A percentile compares a stretch with the other conserved stretches of the same genome.
Conservation (phyloP, 1,139 yeast species). For the Magnusiomyces paraingens region DNA sequence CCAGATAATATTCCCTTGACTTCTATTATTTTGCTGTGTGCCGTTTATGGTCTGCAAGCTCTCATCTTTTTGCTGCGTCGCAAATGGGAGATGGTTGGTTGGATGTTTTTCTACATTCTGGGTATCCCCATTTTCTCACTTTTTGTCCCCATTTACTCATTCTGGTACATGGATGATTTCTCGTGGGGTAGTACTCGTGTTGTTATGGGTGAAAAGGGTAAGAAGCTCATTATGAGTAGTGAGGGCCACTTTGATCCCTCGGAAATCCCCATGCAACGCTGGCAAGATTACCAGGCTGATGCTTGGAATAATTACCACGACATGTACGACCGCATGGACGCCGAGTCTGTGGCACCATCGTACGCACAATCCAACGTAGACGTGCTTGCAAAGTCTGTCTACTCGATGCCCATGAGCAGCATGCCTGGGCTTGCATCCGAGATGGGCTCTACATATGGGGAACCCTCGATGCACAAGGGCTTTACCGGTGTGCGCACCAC, state of each 20-base stretch:
- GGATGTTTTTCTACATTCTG: slow-evolving; percentile 38
- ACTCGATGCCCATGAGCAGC: slow-evolving; percentile 10
- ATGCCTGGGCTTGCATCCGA: slow-evolving; percentile 3
- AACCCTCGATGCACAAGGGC: not conserved
- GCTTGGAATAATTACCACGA: slow-evolving; percentile 30
- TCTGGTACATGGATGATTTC: slow-evolving; percentile 43
- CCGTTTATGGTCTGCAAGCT: slow-evolving; percentile 39
- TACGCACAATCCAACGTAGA: slow-evolving; percentile 8
- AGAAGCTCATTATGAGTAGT: slow-evolving; percentile 30
- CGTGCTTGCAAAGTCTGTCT: slow-evolving; percentile 16
- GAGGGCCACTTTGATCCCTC: slow-evolving; percentile 39
- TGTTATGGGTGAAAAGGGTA: slow-evolving; percentile 37
- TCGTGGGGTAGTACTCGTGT: slow-evolving; percentile 43
- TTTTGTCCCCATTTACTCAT: slow-evolving; percentile 37
- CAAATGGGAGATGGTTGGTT: slow-evolving; percentile 41
- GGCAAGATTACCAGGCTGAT: slow-evolving; percentile 33
- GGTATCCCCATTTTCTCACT: slow-evolving; percentile 38
- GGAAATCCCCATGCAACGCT: slow-evolving; percentile 32
- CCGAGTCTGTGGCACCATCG: slow-evolving; percentile 9
- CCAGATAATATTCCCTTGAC: slow-evolving; percentile 34
- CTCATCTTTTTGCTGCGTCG: slow-evolving; percentile 35
- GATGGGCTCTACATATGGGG: not conserved
- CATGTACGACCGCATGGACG: slow-evolving; percentile 16
- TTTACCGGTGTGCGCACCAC: not conserved
- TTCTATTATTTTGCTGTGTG: slow-evolving; percentile 35